These are phyloP conservation scores for Trifolium dubium DNA, from an alignment of 306 rosid species.

Conservation along the genomic window DNA sequence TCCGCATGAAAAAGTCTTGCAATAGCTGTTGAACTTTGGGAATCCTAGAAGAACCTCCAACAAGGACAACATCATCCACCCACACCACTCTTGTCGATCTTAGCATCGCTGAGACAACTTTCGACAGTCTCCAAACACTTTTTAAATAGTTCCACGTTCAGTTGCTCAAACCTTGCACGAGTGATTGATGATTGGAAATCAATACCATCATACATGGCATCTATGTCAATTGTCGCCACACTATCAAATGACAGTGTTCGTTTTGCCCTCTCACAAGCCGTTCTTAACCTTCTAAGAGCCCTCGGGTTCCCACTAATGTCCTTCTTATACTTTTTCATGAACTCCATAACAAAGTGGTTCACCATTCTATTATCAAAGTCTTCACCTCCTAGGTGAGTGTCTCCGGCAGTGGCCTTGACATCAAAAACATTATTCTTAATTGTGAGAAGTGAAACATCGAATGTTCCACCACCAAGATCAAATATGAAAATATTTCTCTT, in stretches of 20 bases:
- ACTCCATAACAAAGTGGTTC: neutral
- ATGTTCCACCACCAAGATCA: constrained; percentile 59
- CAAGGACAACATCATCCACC: neutral
- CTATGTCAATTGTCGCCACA: neutral
- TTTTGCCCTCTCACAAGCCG: neutral
- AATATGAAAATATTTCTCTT: constrained; percentile 44
- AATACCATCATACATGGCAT: neutral
- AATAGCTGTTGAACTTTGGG: neutral
- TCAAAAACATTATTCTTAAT: constrained; percentile 13
- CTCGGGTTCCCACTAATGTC: neutral
- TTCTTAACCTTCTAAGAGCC: neutral
- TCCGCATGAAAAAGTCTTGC: neutral
- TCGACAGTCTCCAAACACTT: neutral
- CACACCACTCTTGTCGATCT: neutral
- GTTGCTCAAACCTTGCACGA: neutral
- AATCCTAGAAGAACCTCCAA: neutral
- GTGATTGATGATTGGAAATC: neutral
- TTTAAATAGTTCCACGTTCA: neutral
- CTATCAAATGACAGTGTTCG: neutral
- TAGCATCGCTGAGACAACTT: neutral
- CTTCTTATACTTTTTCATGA: neutral
- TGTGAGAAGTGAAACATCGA: constrained; percentile 63
- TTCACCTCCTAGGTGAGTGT: neutral
- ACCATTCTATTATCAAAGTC: constrained; percentile 3
- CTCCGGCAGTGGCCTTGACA: constrained; percentile 30